A percentile compares a stretch with the other conserved stretches of the same genome.
Conservation (phyloP, 495 filamentous ascomycete genomes). For the Hypoxylon subgilvum region DNA sequence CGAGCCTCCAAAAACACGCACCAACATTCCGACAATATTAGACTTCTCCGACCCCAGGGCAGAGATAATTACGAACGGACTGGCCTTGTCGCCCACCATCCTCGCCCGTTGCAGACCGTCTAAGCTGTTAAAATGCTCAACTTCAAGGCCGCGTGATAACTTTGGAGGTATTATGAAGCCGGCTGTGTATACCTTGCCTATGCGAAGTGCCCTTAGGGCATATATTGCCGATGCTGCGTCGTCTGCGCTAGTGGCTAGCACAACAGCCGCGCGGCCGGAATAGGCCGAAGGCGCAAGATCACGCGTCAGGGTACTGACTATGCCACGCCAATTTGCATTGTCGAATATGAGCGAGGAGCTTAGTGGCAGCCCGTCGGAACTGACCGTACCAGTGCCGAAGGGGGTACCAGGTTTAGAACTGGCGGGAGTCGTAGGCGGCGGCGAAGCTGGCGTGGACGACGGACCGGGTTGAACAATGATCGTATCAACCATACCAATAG, state of each 20-base stretch:
- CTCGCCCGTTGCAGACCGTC: slow-evolving; percentile 75
- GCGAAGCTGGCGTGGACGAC: slow-evolving; percentile 43
- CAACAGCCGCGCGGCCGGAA: slow-evolving; percentile 71
- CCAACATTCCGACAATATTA: slow-evolving; percentile 76
- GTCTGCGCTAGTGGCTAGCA: slow-evolving; percentile 69
- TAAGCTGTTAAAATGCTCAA: slow-evolving; percentile 78
- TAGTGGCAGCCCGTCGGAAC: slow-evolving; percentile 40
- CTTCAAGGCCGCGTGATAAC: slow-evolving; percentile 63
- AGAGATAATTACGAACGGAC: slow-evolving; percentile 81
- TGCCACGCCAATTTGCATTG: slow-evolving; percentile 83
- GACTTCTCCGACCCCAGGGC: slow-evolving; percentile 79
- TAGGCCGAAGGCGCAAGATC: slow-evolving; percentile 85
- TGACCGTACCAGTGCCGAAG: slow-evolving; percentile 1
- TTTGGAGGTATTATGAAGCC: slow-evolving; percentile 75
- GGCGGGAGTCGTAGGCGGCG: slow-evolving; percentile 46
- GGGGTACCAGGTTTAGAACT: slow-evolving; percentile 43
- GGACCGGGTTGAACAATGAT: slow-evolving; percentile 64
- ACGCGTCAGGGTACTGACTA: slow-evolving; percentile 76
- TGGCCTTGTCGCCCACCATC: slow-evolving; percentile 53
- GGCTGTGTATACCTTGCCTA: slow-evolving; percentile 81
- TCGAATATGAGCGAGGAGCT: slow-evolving; percentile 68
- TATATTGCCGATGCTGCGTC: slow-evolving; percentile 78
- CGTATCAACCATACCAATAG: slow-evolving; percentile 80
- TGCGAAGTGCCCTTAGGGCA: slow-evolving; percentile 73
- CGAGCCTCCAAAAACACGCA: slow-evolving; percentile 66